Base-by-base conservation (phyloP, 1,139 yeast genomes). In the Saccharomyces uvarum region DNA sequence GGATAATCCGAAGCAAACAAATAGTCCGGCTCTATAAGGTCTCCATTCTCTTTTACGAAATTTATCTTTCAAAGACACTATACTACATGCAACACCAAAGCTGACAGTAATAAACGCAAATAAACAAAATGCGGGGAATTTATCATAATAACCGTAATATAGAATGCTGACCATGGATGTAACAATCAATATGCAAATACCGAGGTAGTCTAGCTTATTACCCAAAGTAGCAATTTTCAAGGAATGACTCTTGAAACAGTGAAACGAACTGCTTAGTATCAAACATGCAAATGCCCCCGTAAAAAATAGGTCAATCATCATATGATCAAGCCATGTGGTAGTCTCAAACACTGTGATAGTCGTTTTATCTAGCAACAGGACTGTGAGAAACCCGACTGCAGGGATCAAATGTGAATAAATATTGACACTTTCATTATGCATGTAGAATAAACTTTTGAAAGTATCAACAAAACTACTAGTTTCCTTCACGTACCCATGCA, bases 381-480 rank as follows among this genome's bases (percentile, higher is more conserved):
- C 56, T 2, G 81, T 67, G 1, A 77, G 66, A 1, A 75, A 59
- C 4, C 77, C 53, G 9, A 51, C 16, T 0, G 87, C 83, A 0
- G 97, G 97, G 1, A 89, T 38, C 54, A 90, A 72, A 67, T 90
- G 98, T 1, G 93, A 75, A 70, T 88, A 86, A 44, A 91, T 86
- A 66, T 91, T 90, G 50, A 88, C 82, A 0, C 95, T 75, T 68
- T 90, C 97, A 63, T 90, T 90, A 70, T 90, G 96, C n/a, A 88
- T 59, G 61, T 84, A 86, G 19, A 78, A 69, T 47, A 90, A 72
- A 3, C 93, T 83, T 27, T 72, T 63, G 8, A 84, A 61, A 58
- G 89, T 83, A 48, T 71, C 73, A 38, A 56, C 59, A 54, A 75
- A 77, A 53, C 88, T 83, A 49, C 73, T 69, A 0, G 95, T 85